Evolutionary conservation across 2,329 filamentous ascomycete genomes (phyloP), one percentile per base, ranked within the genome.

Genomic region (Verticillium albo-atrum): DNA sequence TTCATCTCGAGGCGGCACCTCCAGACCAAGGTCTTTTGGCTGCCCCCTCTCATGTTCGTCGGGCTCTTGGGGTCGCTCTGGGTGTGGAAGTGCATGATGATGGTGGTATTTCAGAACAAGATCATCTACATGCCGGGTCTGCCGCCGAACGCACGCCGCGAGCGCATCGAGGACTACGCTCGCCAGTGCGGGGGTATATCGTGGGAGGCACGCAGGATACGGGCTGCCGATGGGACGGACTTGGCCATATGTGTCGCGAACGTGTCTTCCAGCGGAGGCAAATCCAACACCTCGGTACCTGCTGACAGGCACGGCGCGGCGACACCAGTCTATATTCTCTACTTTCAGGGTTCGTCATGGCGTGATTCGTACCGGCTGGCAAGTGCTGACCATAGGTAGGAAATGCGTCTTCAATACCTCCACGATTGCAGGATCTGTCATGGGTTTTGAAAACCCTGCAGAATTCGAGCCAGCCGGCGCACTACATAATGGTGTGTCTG

Each of bases 101-200:
- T 92, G 75, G 79, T 94, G 28, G 65, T 89, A 4, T 89, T 92
- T 69, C 90, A 93, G 73, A 91, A 93, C 68, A 88, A 89, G 69
- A 91, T 93, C 68, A 89, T 93, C 61, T 93, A 92, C 73, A 91
- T 92, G 77, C 89, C 90, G 0, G 89, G 88, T 53, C 74, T 92
- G 56, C 89, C 89, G 20, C 89, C 89, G 2, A 89, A 89, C 67
- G 80, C 89, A 0, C 81, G 89, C 17, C 79, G 81, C 26, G 88
- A 92, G 74, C 85, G 75, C 59, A 87, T 93, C 37, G 74, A 76
- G 3, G 84, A 89, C 65, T 92, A 90, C 68, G 76, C 76, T 27
- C 70, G 71, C 4, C 77, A 82, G 37, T 91, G 87, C 63, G 76
- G 74, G 27, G 85, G 85, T 0, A 77, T 92, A n/a, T 61, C 68